Evolutionary conservation across 345 rosid genomes (phyloP), one percentile per base, ranked within the genome.

Genomic region (Linum usitatissimum): DNA sequence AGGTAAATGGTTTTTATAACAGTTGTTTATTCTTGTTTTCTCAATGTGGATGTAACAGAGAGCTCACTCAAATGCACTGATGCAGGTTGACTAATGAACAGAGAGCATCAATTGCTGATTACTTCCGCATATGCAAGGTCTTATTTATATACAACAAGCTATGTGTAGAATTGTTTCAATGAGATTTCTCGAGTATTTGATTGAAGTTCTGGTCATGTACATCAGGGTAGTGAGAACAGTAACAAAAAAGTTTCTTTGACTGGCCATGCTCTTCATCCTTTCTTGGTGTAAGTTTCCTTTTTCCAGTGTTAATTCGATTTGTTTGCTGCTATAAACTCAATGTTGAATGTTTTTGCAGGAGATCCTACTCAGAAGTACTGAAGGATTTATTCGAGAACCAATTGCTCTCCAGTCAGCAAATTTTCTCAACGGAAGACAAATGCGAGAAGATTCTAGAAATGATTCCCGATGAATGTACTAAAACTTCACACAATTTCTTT

Each of bases 191-290:
- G 6, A 64, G 38, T 20, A 9, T 60, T 61, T 51, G 30, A 61
- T 53, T 30, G 30, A 68, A 55, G 59, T 38, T 38, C 12, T n/a
- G 42, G 56, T 57, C 62, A 58, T 64, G 54, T 68, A 63, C 20
- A 71, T 65, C 80, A 88, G 85, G 97, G 95, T 12, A 93, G 83
- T 78, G 96, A 85, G 77, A 92, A 87, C 71, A 84, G 88, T 71
- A 77, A 80, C 59, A 83, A 77, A 69, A 93, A 77, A 69, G 82
- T 89, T 14, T 79, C 93, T 71, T 73, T 93, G 68, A 73, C 75
- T 21, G 93, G 95, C 45, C 76, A 38, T 58, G 82, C 21, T 66
- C 91, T 92, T 77, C 93, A 89, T 82, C 98, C 98, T 31, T 92
- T 90, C 71, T 91, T 92, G 65, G 86, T 59, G 96, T 92, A 79